Evolutionary conservation across 2,329 filamentous ascomycete genomes (phyloP).

Genomic region (Colletotrichum sidae): DNA sequence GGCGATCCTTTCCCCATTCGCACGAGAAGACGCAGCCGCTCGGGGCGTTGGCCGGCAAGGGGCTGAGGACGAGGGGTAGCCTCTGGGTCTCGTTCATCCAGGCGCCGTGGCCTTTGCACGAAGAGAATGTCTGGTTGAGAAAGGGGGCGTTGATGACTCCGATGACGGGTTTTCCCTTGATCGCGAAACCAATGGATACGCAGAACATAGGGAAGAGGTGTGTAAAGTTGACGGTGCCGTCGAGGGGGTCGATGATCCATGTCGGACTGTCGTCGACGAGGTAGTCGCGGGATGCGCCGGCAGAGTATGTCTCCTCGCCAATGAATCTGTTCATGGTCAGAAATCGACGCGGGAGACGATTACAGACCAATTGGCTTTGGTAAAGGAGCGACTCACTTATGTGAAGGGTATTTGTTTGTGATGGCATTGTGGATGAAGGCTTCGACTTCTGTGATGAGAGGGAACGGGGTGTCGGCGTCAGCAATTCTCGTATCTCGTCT

Average conservation of each 20-base stretch:
- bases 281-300: conserved; percentile 74
- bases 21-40: conserved; percentile 78
- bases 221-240: conserved; percentile 85
- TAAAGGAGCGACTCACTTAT: conserved; percentile 63
- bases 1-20: conserved; percentile 84
- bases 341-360: conserved; percentile 5
- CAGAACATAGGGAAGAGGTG: conserved; percentile 87
- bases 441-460: conserved; percentile 70
- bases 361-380: no score
- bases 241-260: conserved; percentile 82
- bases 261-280: conserved; percentile 73
- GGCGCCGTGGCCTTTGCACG: conserved; percentile 73
- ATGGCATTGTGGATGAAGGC: conserved; percentile 74
- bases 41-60: conserved; percentile 73
- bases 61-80: conserved; percentile 72
- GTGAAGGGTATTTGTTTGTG: conserved; percentile 69
- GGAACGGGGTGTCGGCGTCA: not conserved
- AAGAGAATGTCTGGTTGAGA: conserved; percentile 75
- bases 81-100: conserved; percentile 74
- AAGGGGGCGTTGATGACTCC: conserved; percentile 81
- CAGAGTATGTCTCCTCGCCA: conserved; percentile 81
- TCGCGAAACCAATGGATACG: conserved; percentile 78
- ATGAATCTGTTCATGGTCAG: conserved; percentile 67
- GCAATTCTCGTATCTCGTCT: not conserved
- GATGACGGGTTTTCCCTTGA: conserved; percentile 70